Evolutionary conservation across 352 stramenopile species (phyloP), one percentile per base, ranked within the genome.

Genomic region (Pythium rishiriense): DNA sequence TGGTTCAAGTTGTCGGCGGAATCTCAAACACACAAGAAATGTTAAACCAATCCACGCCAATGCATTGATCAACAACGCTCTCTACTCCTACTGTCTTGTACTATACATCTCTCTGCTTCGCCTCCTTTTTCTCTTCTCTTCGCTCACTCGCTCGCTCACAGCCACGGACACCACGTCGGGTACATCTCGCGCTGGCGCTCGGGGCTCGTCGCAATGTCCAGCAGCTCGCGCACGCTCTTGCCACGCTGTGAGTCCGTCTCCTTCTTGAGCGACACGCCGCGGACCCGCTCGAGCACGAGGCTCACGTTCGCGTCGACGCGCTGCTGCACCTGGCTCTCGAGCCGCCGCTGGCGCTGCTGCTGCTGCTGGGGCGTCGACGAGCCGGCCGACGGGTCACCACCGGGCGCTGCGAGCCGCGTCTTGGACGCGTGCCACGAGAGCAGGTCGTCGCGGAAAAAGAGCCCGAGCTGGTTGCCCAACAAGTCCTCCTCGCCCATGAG

Each of bases 361-460:
- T 66, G 57, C 45, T 39, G 45, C 28, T 64, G 63, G 79, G 54
- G 21, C 4, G 26, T 21, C 7, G 48, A n/a, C 1, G 42, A n/a
- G 5, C 48, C 39, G 9, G 62, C 15, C 49, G 79, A 69, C 15
- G 75, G 75, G 15, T 64, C 31, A 2, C 75, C 37, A 11, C 61
- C 67, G 31, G 68, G 57, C 10, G 60, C 14, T 4, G 70, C 63
- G 58, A 91, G 62, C 24, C 84, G 81, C n/a, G 83, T 92, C 65
- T 96, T 96, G 29, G 86, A 95, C 21, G 83, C 79, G 55, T 96
- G 85, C 87, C 87, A 96, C 55, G 86, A 94, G 3, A 96, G 69
- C 61, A 96, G 58, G 48, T 96, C 88, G 60, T 96, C 88, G 21
- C 88, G 82, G 75, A 96, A 96, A 69, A 96, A 96, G 33, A 96